Evolutionary conservation across 768 basidiomycete genomes (phyloP).

Genomic region (Russula sp.): DNA sequence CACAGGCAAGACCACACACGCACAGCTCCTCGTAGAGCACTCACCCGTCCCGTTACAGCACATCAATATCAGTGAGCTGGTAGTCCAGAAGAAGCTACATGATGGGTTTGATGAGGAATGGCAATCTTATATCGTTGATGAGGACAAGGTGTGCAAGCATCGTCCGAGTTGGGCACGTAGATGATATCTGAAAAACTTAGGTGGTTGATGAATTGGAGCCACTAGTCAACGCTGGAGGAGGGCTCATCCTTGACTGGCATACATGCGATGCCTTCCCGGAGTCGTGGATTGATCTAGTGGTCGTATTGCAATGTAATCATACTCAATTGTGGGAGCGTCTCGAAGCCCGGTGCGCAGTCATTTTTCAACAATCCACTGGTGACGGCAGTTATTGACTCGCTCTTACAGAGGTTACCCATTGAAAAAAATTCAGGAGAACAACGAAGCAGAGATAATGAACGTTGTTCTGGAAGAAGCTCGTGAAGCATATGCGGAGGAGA

Average conservation of each 20-base stretch:
- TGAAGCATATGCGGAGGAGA: constrained; percentile 76
- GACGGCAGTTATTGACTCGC: not conserved
- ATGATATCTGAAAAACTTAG: constrained; percentile 34
- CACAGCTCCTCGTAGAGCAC: constrained; percentile 69
- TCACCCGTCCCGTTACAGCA: constrained; percentile 66
- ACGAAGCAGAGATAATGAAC: constrained; percentile 97
- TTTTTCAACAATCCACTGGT: not conserved
- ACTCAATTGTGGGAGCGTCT: constrained; percentile 81
- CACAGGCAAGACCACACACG: constrained; percentile 95
- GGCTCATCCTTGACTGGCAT: constrained; percentile 87
- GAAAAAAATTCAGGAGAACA: constrained; percentile 97
- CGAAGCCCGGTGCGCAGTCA: constrained; percentile 65
- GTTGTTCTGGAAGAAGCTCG: constrained; percentile 84
- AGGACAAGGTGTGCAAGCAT: constrained; percentile 68
- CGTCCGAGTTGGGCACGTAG: not conserved
- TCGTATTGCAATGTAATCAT: constrained; percentile 88
- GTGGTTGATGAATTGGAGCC: constrained; percentile 84
- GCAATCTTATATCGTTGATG: constrained; percentile 90
- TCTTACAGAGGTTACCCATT: constrained; percentile 65
- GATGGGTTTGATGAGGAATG: constrained; percentile 89
- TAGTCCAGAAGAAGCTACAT: constrained; percentile 77
- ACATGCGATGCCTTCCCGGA: constrained; percentile 92
- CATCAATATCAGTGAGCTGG: constrained; percentile 85
- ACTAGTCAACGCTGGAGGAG: constrained; percentile 55
- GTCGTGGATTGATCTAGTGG: constrained; percentile 92